Conservation (phyloP, 208 protist species). For the Trypanosoma grayi region DNA sequence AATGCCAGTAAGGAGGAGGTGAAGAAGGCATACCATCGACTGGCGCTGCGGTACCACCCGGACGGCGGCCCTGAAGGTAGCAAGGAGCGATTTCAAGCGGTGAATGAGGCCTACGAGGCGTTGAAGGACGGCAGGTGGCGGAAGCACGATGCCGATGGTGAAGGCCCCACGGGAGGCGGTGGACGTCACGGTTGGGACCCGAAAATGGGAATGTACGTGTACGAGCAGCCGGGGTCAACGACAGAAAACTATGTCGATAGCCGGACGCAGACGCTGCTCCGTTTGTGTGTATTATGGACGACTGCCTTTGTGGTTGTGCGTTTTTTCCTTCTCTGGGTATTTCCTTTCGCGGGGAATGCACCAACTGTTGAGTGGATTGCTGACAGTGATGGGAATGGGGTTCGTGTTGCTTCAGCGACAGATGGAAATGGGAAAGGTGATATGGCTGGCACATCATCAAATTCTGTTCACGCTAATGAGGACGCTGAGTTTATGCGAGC, state of each 20-base stretch:
- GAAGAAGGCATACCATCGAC: conserved; percentile 62
- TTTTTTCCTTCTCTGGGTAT: conserved; percentile 42
- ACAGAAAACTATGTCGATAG: conserved; percentile 68
- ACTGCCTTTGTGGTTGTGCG: conserved; percentile 61
- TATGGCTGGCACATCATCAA: background rate
- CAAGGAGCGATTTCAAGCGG: conserved; percentile 60
- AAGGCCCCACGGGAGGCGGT: conserved; percentile 6
- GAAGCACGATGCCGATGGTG: background rate
- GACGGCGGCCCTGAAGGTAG: conserved; percentile 75
- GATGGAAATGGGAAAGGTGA: background rate
- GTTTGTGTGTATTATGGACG: conserved; percentile 50
- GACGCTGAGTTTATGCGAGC: conserved; percentile 24
- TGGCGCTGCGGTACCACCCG: conserved; percentile 75
- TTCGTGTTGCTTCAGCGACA: background rate
- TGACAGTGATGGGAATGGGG: background rate
- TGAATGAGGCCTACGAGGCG: conserved; percentile 83
- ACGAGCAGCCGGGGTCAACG: conserved; percentile 76
- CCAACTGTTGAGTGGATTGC: conserved; percentile 28
- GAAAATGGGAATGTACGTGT: conserved; percentile 70
- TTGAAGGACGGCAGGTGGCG: conserved; percentile 63
- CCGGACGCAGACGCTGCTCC: conserved; percentile 47
- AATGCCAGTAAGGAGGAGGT: conserved; percentile 65
- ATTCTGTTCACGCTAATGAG: conserved; percentile 31
- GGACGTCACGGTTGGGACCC: conserved; percentile 40
- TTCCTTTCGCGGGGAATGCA: conserved; percentile 8